Base-by-base conservation (phyloP, 345 rosid genomes). In the Camelina hispida region DNA sequence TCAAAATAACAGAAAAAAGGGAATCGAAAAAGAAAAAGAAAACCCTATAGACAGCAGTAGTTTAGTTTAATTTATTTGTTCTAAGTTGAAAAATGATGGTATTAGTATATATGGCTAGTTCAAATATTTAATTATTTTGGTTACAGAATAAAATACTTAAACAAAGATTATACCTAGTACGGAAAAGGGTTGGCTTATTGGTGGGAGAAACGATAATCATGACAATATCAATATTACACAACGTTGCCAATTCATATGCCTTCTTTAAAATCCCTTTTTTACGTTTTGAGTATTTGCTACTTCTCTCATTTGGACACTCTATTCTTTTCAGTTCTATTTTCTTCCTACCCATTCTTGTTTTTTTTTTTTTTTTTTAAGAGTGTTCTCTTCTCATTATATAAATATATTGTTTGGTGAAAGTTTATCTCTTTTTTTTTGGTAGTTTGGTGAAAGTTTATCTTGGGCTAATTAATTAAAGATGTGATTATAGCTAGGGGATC, bases 211-310 rank as follows among this genome's bases (percentile, higher is more conserved):
- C 51, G 0, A 42, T 12, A 43, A 72, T 5, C 44, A 40, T 5
- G 67, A 78, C 35, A 4, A 77, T n/a, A 55, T 71, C 76, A 38
- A 11, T 5, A 18, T 57, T 67, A 7, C 72, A 77, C 23, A 77
- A 25, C 0, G 16, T 0, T 10, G 53, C 18, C 4, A 77, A 17
- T 37, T 77, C 80, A 2, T 72, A 78, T 0, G 83, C 86, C 14
- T 83, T 83, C 68, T 84, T 85, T 1, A 85, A n/a, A 23, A 85
- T 1, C 0, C 88, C 81, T 0, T 22, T 20, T 51, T 80, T 87
- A 2, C 88, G 69, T 83, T 85, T 84, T 15, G 88, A 83, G 15
- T 63, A 87, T 53, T 80, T 85, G 23, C 50, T 62, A 1, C 79
- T 84, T 66, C 85, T 83, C 3, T 68, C 86, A 58, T 80, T 78